Base-by-base conservation (phyloP, 768 basidiomycete genomes). In the Tylopilus cervinicoccineus region DNA sequence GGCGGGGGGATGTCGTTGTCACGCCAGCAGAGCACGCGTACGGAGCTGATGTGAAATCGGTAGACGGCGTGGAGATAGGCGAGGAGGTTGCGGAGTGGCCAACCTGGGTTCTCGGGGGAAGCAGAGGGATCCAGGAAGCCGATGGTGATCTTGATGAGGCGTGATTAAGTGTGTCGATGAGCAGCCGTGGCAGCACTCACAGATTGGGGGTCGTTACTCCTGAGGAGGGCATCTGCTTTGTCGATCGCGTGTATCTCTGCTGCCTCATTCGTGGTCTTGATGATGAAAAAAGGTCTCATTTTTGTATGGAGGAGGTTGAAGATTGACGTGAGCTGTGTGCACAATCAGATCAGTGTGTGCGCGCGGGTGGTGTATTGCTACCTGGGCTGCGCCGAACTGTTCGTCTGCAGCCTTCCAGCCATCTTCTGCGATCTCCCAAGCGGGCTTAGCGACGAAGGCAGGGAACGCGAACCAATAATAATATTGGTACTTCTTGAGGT, bases 381-480 rank as follows among this genome's bases (percentile, higher is more conserved):
- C 83, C 43, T 70, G 63, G 14, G 73, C 64, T 22, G 63, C 38
- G 0, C 67, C 71, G 47, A 84, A 70, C 44, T 70, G 72, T 4
- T 69, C 71, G 0, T 69, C 64, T 4, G 80, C 85, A 26, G 55
- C 45, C 41, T 62, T 69, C 81, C 87, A 88, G 0, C 84, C 86
- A 11, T 68, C 61, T 6, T 74, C 77, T 28, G 73, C 71, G 55
- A 89, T 84, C 72, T 90, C 85, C 94, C 94, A 97, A 6, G 86
- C 81, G 7, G 96, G 93, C 56, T 90, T 92, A 19, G 88, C 74
- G 0, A 86, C 84, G 55, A 97, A 84, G 0, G 94, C 92, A 2
- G 96, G 95, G 66, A 97, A 96, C 0, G 89, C 88, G 61, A 97
- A 97, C 96, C 95, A 99, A 69, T 97, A 97, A 61, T 86, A 93